A percentile compares a stretch with the other conserved stretches of the same genome.
These are phyloP conservation scores for Linnemannia hyalina DNA, from an alignment of 192 early-diverging fungal genomes.

Conservation along the genomic window DNA sequence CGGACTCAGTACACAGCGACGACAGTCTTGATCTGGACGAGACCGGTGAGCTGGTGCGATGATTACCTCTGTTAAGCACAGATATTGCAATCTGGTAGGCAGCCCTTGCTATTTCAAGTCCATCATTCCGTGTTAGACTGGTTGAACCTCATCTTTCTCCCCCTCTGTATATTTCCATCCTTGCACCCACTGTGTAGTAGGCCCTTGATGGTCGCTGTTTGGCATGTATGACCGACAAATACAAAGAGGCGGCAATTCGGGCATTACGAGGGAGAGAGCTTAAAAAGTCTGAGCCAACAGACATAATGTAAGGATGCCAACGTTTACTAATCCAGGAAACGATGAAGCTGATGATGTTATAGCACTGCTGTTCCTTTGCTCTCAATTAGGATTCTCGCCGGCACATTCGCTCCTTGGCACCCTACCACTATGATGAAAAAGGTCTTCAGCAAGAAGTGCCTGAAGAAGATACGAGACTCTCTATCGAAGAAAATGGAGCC, in stretches of 20 bases:
- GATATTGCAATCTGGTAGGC: constrained; percentile 9
- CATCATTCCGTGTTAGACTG: not conserved
- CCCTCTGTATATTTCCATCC: not conserved
- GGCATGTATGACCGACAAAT: constrained; percentile 17
- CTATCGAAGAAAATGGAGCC: constrained; percentile 20
- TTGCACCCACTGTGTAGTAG: constrained; percentile 5
- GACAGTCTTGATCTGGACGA: constrained; percentile 20
- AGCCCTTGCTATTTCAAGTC: not conserved
- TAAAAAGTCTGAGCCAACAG: constrained; percentile 27
- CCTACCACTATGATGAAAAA: constrained; percentile 25
- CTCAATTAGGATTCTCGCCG: constrained; percentile 20
- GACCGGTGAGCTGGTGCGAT: constrained; percentile 5
- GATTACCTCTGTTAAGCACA: constrained; percentile 25
- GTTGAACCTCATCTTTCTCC: constrained; percentile 7
- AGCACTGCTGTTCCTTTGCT: constrained; percentile 10
- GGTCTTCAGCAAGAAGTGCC: constrained; percentile 10
- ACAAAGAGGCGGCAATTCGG: constrained; percentile 7
- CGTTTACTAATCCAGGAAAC: not conserved
- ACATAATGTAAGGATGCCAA: constrained; percentile 16
- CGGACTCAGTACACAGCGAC: not conserved
- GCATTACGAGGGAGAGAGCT: constrained; percentile 15
- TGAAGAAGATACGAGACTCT: constrained; percentile 16
- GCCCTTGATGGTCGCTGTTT: constrained; percentile 24
- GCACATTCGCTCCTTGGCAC: constrained; percentile 24
- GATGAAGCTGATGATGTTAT: constrained; percentile 1